Percentiles rank a stretch among this genome's conserved stretches.
phyloP scores from a whole-genome alignment of 2,329 filamentous ascomycete species.

The Fusarium nygamai region DNA sequence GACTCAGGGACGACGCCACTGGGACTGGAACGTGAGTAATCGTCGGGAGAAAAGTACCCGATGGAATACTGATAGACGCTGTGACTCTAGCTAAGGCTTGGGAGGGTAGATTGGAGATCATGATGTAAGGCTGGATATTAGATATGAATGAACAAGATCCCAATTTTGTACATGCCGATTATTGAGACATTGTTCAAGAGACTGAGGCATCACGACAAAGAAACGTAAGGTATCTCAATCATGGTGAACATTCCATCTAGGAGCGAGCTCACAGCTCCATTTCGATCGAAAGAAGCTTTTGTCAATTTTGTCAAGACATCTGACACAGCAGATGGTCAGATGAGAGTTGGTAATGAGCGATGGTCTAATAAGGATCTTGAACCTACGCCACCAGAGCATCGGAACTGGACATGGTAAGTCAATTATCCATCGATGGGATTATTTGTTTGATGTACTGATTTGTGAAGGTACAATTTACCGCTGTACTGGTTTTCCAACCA shows the following conservation, averaged over 20 bases:
- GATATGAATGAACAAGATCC: background rate
- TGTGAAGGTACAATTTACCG: rapidly evolving
- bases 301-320: background rate
- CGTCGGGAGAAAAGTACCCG: background rate
- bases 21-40: background rate
- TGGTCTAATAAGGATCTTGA: background rate
- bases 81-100: background rate
- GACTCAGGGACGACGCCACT: background rate
- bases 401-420: background rate
- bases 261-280: background rate
- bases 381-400: background rate
- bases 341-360: background rate
- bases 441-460: background rate
- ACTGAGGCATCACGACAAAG: background rate
- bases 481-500: background rate
- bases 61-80: background rate
- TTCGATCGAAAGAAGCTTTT: background rate
- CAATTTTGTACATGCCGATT: too few relatives aligned
- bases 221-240: background rate
- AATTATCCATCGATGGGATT: rapidly evolving
- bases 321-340: background rate
- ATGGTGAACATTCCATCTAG: background rate
- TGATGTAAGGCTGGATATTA: background rate
- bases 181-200: background rate
- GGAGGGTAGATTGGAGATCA: background rate